phyloP scores from a whole-genome alignment of 306 rosid genomes.

The Castanospermum australe region DNA sequence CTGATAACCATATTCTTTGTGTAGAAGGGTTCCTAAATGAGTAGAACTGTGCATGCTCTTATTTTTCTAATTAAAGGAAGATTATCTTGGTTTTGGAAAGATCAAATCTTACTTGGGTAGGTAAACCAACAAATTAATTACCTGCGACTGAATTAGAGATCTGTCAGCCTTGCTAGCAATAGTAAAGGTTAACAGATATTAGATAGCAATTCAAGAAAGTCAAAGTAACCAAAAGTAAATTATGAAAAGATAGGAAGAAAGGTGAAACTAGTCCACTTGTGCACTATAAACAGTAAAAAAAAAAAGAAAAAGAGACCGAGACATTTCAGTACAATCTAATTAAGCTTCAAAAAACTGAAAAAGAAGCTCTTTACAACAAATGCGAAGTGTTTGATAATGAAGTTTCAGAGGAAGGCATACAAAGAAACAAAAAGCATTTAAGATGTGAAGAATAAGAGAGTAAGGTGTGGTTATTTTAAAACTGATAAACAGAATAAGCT shows the following conservation, averaged over 20 bases:
- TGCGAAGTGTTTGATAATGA: neutral
- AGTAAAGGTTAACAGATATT: neutral
- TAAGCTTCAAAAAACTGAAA: neutral
- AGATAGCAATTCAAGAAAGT: neutral
- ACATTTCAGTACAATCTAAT: neutral
- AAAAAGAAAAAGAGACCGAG: neutral
- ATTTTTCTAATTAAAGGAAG: neutral
- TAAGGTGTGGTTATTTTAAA: neutral
- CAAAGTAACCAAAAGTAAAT: neutral
- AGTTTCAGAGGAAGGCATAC: neutral
- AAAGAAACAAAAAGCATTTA: neutral
- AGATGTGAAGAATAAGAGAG: neutral
- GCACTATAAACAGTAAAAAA: neutral
- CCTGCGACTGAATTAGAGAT: neutral
- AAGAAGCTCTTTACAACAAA: neutral
- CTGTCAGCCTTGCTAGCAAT: neutral
- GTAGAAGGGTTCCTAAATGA: neutral
- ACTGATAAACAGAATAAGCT: neutral
- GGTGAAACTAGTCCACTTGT: neutral
- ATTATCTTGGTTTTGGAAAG: neutral
- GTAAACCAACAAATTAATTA: neutral
- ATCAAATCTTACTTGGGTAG: neutral
- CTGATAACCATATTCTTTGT: too few species aligned
- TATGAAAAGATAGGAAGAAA: neutral
- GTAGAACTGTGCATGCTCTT: neutral